Base-by-base conservation (phyloP, 2,329 filamentous ascomycete genomes). In the Aureobasidium subglaciale region DNA sequence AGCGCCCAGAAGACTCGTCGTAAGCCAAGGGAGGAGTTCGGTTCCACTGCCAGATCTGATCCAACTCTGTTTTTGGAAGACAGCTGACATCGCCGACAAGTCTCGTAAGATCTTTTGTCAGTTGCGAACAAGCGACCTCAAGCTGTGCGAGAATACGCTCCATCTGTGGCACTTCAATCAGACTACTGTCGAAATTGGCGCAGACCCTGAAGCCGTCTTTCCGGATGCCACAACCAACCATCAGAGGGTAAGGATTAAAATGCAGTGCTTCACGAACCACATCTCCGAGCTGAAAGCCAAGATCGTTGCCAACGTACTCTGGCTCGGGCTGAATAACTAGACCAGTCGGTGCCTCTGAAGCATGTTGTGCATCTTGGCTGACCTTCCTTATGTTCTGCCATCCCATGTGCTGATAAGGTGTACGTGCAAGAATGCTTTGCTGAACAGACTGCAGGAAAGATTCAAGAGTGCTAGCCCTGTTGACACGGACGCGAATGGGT, bases 301-400 rank as follows among this genome's bases (percentile, higher is more conserved):
- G 56, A n/a, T 60, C 57, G 24, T 55, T 59, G 11, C 52, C 58
- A 5, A 55, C 56, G 27, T 61, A 58, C n/a, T 58, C 57, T 13
- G 58, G 25, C n/a, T 63, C 68, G 4, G 65, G 65, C 50, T 83
- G 79, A 22, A 83, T 73, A 0, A 82, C 77, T 1, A 84, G 65
- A 7, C 79, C 75, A 0, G 78, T 81, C 6, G 76, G 74, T 42
- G 82, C 72, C 59, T 82, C 76, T 61, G 80, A 83, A 2, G 80
- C 80, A 57, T 79, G 72, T 9, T 77, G 71, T 4, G 78, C 76
- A 56, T 82, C 79, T 1, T 74, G 69, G 61, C 78, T 81, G 11
- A 72, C 63, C 13, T 65, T 64, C 27, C 67, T 65, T 38, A 73
- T 72, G 25, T 70, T 64, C 18, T 70, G 66, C 34, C 71, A 61